phyloP scores from a whole-genome alignment of 2,329 filamentous ascomycete genomes.

The Diplodia corticola region DNA sequence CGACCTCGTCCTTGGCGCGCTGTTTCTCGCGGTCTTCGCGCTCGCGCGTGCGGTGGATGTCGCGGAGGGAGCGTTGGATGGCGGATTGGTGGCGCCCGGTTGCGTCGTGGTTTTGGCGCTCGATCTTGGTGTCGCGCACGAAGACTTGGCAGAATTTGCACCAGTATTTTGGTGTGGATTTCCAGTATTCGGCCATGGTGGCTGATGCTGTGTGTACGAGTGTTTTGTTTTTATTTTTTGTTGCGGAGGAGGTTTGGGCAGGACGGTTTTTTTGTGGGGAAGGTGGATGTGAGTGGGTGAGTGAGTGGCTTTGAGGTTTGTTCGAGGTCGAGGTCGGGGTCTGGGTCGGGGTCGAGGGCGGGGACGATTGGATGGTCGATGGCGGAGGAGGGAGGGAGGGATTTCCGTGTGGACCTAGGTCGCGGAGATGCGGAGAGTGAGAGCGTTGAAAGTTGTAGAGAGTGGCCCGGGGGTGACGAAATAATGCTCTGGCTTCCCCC shows the following conservation, averaged over 20 bases:
- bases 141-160: conserved; percentile 94
- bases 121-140: conserved; percentile 89
- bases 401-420: not conserved
- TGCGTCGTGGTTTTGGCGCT: conserved; percentile 84
- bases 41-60: conserved; percentile 83
- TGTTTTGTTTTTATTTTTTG: not conserved
- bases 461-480: conserved; percentile 1
- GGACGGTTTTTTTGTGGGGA: not conserved
- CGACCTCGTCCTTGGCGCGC: conserved; percentile 79
- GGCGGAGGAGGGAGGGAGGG: not conserved
- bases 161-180: conserved; percentile 96
- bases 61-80: conserved; percentile 85
- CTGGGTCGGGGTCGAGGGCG: too few relatives aligned
- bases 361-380: too few relatives aligned
- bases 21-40: conserved; percentile 79
- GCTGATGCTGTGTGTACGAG: not conserved
- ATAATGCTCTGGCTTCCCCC: not conserved
- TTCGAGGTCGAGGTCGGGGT: too few relatives aligned
- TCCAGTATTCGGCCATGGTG: conserved; percentile 98
- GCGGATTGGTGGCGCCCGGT: conserved; percentile 81
- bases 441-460: not conserved
- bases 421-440: not conserved
- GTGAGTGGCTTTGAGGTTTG: not conserved
- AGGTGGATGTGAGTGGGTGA: not conserved
- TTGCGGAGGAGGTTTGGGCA: not conserved